Percentiles rank a stretch among this genome's conserved stretches.
Evolutionary conservation across 257 asterid species (phyloP).

Genomic region (Nicotiana benthamiana): DNA sequence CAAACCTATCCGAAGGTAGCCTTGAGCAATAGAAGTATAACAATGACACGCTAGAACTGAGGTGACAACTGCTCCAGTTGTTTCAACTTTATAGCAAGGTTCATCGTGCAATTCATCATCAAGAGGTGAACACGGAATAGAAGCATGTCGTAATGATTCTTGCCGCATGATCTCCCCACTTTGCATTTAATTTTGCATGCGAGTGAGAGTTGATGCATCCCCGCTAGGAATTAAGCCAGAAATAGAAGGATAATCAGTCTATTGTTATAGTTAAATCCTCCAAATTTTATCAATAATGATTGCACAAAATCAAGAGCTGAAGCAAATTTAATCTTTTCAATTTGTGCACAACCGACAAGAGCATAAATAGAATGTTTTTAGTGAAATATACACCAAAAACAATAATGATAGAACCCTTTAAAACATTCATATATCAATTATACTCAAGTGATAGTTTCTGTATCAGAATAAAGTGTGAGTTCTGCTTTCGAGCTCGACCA

Average conservation of each 20-base stretch:
- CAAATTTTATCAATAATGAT: not conserved
- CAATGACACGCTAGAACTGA: slow-evolving; percentile 55
- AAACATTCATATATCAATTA: not conserved
- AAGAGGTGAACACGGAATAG: slow-evolving; percentile 56
- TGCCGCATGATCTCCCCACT: slow-evolving; percentile 64
- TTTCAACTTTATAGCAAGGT: slow-evolving; percentile 44
- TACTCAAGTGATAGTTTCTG: too few relatives aligned
- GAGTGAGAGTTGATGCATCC: slow-evolving; percentile 36
- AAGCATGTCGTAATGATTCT: slow-evolving; percentile 52
- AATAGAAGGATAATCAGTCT: not conserved
- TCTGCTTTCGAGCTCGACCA: slow-evolving; percentile 92
- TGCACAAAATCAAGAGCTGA: not conserved
- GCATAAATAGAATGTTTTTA: not conserved
- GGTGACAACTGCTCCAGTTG: slow-evolving; percentile 58
- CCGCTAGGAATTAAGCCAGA: slow-evolving; percentile 28
- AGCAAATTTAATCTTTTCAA: not conserved
- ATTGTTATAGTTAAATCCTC: not conserved
- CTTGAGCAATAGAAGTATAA: slow-evolving; percentile 70
- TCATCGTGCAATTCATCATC: slow-evolving; percentile 32
- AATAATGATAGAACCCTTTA: not conserved
- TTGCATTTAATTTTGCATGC: slow-evolving; percentile 39
- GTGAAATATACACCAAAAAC: not conserved
- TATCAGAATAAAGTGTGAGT: slow-evolving; percentile 66
- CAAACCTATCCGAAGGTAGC: slow-evolving; percentile 80
- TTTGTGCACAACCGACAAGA: not conserved